Conservation (phyloP, 768 basidiomycete genomes). For the Hebeloma cylindrosporum region DNA sequence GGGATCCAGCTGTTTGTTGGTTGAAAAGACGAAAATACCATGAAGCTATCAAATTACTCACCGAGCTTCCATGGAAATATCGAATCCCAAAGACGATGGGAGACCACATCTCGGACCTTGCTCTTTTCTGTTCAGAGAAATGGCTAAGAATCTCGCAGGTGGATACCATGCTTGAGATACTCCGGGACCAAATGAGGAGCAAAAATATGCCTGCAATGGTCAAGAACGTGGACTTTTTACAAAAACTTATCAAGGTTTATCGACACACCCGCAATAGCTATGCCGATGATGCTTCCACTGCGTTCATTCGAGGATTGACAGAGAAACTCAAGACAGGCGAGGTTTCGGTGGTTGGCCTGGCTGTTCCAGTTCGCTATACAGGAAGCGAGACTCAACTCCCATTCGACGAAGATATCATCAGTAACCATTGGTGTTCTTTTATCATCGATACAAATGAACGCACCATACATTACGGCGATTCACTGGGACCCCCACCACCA, state of each 20-base stretch:
- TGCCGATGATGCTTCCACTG: not conserved
- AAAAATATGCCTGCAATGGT: not conserved
- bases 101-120: slow-evolving; percentile 1
- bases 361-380: slow-evolving; percentile 1
- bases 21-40: slow-evolving; percentile 4
- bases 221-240: slow-evolving; percentile 1
- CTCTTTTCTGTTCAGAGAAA: slow-evolving; percentile 4
- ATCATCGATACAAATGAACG: slow-evolving; percentile 3
- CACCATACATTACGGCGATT: slow-evolving; percentile 9
- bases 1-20: slow-evolving; percentile 14
- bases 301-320: not conserved
- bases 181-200: slow-evolving; percentile 4
- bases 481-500: slow-evolving; percentile 5
- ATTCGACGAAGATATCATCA: not conserved
- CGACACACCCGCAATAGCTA: not conserved
- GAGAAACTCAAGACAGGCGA: not conserved
- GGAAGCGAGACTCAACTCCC: slow-evolving; percentile 2
- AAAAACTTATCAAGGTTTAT: slow-evolving; percentile 4
- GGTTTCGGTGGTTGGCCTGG: not conserved
- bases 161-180: slow-evolving; percentile 2
- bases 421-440: slow-evolving; percentile 11
- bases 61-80: slow-evolving; percentile 15
- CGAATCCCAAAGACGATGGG: not conserved
- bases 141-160: slow-evolving; percentile 6
- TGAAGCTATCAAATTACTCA: slow-evolving; percentile 3